Base-by-base conservation (phyloP, 768 basidiomycete genomes). In the Macrolepiota fuliginosa region DNA sequence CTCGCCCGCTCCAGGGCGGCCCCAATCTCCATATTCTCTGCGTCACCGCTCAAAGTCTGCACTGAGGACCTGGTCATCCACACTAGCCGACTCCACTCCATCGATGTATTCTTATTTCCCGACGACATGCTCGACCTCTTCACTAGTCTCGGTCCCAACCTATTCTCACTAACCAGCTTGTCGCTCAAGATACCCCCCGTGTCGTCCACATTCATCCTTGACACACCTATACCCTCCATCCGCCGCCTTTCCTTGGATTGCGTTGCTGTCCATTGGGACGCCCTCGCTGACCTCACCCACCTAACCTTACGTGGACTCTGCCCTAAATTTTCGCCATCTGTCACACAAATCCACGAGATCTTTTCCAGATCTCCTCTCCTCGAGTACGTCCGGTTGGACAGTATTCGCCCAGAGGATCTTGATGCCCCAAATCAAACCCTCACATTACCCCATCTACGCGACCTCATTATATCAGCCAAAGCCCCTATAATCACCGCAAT, bases 91-190 rank as follows among this genome's bases (percentile, higher is more conserved):
- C 64, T 81, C 19, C 62, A 68, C 13, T 69, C 71, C 39, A 75
- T 81, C 46, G 71, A 77, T 59, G 65, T 79, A 35, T 69, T 68
- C 63, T 73, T 81, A 40, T 74, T 70, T 57, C 74, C 74, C 4
- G 66, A 70, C 25, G 73, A 75, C 64, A 72, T 81, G 66, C 45
- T 47, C 32, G 62, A 63, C 2, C 68, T 79, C 27, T 75, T 79
- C 63, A 29, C 61, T 15, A 63, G 57, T 27, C 63, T 74, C 27
- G 73, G 74, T 6, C 58, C 62, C 39, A 50, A 69, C 27, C 65
- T 76, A 3, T 56, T 64, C 15, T 64, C 64, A 13, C 67, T 80
- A 27, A 68, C 67, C 19, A 67, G 60, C n/a, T 71, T 81, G 15
- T 73, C 76, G 2, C 66, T 79, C 17, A 73, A 69, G 62, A 66